Evolutionary conservation across 1,284 basidiomycete genomes (phyloP).

Genomic region (Vanrija sp.): DNA sequence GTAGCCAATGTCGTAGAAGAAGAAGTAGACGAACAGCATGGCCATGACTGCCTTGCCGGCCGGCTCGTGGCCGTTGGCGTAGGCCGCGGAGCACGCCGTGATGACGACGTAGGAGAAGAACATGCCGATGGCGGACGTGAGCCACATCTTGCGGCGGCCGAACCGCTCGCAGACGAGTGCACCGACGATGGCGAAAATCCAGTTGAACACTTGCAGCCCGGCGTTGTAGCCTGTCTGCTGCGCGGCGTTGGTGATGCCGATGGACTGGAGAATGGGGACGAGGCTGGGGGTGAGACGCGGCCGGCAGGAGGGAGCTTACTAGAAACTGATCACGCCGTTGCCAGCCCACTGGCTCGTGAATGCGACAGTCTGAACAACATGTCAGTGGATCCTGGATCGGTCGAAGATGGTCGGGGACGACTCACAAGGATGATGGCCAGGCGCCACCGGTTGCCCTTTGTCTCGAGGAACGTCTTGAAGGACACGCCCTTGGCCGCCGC

Average conservation of each 20-base stretch:
- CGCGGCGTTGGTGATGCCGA: slow-evolving; percentile 15
- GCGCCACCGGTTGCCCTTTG: slow-evolving; percentile 48
- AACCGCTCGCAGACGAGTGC: slow-evolving; percentile 19
- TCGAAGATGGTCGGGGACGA: slow-evolving; percentile 43
- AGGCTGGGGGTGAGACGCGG: neutral
- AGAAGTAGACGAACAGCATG: slow-evolving; percentile 9
- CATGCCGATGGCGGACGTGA: slow-evolving; percentile 17
- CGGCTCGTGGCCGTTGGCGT: slow-evolving; percentile 13
- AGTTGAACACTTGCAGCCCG: slow-evolving; percentile 18
- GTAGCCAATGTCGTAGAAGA: slow-evolving; percentile 10
- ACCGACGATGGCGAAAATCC: slow-evolving; percentile 15
- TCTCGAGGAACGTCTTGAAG: slow-evolving; percentile 21
- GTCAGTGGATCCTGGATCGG: too few species aligned
- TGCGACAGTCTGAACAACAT: neutral
- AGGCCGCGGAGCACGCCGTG: slow-evolving; percentile 13
- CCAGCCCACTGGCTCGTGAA: slow-evolving; percentile 5
- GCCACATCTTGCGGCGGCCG: slow-evolving; percentile 25
- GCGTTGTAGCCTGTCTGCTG: slow-evolving; percentile 26
- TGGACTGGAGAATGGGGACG: slow-evolving; percentile 9
- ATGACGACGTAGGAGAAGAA: slow-evolving; percentile 19
- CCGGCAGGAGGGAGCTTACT: neutral
- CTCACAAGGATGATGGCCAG: slow-evolving; percentile 53
- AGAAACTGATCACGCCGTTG: slow-evolving; percentile 7
- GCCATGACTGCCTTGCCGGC: slow-evolving; percentile 23
- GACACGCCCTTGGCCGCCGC: neutral